A percentile compares a stretch with the other conserved stretches of the same genome.
Conservation (phyloP, 2,329 filamentous ascomycete species). For the Fusarium falciforme region DNA sequence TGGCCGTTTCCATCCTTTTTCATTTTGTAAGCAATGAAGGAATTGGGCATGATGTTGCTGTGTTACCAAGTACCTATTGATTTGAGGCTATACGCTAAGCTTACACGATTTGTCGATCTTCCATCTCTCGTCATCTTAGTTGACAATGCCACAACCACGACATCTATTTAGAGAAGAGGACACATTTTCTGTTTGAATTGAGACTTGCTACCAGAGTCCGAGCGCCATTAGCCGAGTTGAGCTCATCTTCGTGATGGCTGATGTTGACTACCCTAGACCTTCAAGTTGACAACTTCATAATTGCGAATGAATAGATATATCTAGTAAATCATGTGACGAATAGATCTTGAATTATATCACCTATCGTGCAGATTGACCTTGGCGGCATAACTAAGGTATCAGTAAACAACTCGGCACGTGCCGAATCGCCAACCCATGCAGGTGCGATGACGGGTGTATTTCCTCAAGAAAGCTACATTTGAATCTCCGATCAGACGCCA, state of each 20-base stretch:
- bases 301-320: background rate
- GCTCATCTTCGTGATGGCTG: background rate
- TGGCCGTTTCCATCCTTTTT: background rate
- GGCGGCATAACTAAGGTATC: background rate
- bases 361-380: background rate
- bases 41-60: background rate
- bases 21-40: background rate
- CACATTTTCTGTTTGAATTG: background rate
- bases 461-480: background rate
- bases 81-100: background rate
- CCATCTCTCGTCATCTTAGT: constrained; percentile 21
- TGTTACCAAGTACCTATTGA: background rate
- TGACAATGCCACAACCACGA: background rate
- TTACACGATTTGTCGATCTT: background rate
- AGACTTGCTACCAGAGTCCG: background rate
- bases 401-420: background rate
- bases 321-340: background rate
- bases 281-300: background rate
- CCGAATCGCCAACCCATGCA: background rate
- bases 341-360: background rate
- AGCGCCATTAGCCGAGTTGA: background rate
- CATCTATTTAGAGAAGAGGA: background rate
- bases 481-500: background rate
- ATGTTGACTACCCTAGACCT: background rate
- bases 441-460: background rate